Percentiles rank a stretch among this genome's conserved stretches.
These are phyloP conservation scores for Microbotryomycetes sp. DNA, from an alignment of 1,284 basidiomycete genomes.

Conservation along the genomic window DNA sequence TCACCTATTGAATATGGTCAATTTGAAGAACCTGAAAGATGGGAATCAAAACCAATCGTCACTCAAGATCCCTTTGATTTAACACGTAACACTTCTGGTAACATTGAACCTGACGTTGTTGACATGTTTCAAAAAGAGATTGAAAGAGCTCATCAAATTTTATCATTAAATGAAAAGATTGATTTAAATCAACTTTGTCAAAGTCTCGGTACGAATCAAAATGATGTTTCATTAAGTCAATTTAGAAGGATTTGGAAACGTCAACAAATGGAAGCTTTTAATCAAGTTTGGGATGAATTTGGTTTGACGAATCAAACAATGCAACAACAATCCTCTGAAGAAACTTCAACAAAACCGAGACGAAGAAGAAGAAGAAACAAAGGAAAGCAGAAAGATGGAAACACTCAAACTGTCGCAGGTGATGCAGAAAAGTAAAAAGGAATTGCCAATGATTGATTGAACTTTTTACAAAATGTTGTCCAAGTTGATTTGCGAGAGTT, in stretches of 20 bases:
- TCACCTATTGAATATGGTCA: constrained; percentile 25
- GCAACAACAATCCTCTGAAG: no score
- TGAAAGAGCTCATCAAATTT: background rate
- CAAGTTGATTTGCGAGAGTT: no score
- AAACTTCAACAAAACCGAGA: no score
- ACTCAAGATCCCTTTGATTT: constrained; percentile 44
- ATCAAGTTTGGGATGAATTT: background rate
- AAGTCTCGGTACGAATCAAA: background rate
- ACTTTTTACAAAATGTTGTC: no score
- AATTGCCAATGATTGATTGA: no score
- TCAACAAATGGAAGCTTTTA: background rate
- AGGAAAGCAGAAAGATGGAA: no score
- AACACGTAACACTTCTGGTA: constrained; percentile 41
- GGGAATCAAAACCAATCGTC: constrained; percentile 38
- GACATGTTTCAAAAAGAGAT: constrained; percentile 19
- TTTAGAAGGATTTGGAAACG: background rate
- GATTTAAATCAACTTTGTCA: background rate
- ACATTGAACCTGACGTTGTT: constrained; percentile 34
- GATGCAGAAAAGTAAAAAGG: no score
- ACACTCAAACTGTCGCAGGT: no score
- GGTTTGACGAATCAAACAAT: no score
- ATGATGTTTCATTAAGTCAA: background rate
- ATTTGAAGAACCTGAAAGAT: constrained; percentile 35
- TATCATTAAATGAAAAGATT: background rate
- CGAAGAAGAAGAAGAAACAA: no score